These are phyloP conservation scores for Leishmania braziliensis DNA, from an alignment of 208 protist species.

Conservation along the genomic window DNA sequence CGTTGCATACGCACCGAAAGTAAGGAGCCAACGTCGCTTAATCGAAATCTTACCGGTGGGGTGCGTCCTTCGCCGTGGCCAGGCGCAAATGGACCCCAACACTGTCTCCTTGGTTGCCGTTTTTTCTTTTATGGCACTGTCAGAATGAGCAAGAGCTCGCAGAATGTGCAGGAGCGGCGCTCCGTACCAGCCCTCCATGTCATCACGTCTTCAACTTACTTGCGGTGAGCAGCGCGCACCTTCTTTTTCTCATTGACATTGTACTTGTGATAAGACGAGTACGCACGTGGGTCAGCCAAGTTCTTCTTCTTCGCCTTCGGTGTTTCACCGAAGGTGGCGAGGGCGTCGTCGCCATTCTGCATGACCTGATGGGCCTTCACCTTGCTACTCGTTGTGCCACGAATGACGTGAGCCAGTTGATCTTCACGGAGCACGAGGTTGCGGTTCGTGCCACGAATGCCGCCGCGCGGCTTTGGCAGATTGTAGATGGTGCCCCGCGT, in stretches of 20 bases:
- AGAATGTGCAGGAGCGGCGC: not conserved
- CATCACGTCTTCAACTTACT: constrained; percentile 28
- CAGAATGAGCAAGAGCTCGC: not conserved
- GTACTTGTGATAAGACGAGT: constrained; percentile 87
- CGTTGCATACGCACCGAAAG: not conserved
- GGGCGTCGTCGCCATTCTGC: constrained; percentile 52
- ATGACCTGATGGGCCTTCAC: constrained; percentile 58
- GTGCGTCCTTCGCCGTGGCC: too few relatives aligned
- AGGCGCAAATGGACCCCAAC: not conserved
- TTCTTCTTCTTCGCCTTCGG: constrained; percentile 67
- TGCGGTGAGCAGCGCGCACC: constrained; percentile 65
- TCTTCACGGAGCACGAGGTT: constrained; percentile 90
- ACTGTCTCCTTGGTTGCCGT: not conserved
- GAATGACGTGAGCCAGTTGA: constrained; percentile 86
- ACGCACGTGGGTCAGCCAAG: constrained; percentile 53
- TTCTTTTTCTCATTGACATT: constrained; percentile 92
- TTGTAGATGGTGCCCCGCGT: constrained; percentile 90
- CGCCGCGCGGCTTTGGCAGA: constrained; percentile 86
- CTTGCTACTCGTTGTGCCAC: constrained; percentile 59
- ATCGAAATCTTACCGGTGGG: not conserved
- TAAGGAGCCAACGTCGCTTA: constrained; percentile 1
- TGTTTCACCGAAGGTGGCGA: constrained; percentile 74
- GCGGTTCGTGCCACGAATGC: constrained; percentile 84
- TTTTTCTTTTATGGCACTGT: not conserved
- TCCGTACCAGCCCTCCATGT: not conserved